phyloP scores from a whole-genome alignment of 257 asterid species.

The Fraxinus excelsior region DNA sequence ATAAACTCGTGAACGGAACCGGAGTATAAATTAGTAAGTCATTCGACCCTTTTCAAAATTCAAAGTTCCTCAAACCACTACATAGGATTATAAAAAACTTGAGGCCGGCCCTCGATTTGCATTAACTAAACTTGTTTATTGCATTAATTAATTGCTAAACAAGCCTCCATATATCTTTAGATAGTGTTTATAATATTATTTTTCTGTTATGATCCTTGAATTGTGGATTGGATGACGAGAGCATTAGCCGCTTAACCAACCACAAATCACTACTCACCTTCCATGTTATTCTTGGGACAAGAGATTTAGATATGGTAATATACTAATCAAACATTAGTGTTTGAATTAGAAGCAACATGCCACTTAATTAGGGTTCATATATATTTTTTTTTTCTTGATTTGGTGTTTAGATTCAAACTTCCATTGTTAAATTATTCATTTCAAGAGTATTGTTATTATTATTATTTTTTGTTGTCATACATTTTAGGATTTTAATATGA shows the following conservation, averaged over 20 bases:
- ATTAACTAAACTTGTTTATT: slow-evolving; percentile 27
- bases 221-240: slow-evolving; percentile 42
- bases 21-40: too few relatives aligned
- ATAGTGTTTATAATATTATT: slow-evolving; percentile 30
- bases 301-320: slow-evolving; percentile 20
- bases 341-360: slow-evolving; percentile 50
- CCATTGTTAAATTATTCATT: neutral
- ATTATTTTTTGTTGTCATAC: neutral
- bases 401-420: neutral
- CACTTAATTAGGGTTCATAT: slow-evolving; percentile 45
- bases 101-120: slow-evolving; percentile 49
- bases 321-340: slow-evolving; percentile 16
- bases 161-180: slow-evolving; percentile 44
- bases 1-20: too few relatives aligned
- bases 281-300: slow-evolving; percentile 38
- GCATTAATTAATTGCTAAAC: slow-evolving; percentile 34
- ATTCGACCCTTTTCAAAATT: slow-evolving; percentile 47
- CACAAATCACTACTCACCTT: slow-evolving; percentile 24
- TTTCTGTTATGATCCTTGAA: slow-evolving; percentile 13
- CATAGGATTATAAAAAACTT: slow-evolving; percentile 28
- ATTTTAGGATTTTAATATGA: neutral
- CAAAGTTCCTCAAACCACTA: slow-evolving; percentile 44
- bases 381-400: slow-evolving; percentile 18
- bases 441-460: neutral
- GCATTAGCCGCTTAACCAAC: slow-evolving; percentile 39